A percentile compares a stretch with the other conserved stretches of the same genome.
Evolutionary conservation across 139 green algal genomes (phyloP).

Genomic region (Marvania coccoides): DNA sequence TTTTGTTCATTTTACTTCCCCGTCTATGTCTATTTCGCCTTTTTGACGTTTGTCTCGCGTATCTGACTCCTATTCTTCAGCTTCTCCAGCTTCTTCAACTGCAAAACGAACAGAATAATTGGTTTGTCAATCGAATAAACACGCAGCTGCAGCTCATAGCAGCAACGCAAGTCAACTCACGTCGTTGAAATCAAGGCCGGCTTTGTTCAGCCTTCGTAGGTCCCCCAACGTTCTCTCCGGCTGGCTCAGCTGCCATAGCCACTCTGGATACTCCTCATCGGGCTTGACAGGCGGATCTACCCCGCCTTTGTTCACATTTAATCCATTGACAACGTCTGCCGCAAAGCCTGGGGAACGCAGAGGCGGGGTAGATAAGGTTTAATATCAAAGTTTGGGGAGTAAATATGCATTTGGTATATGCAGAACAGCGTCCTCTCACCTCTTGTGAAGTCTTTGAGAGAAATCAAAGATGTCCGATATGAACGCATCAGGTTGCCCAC

Average conservation of each 20-base stretch:
- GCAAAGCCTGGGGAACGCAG: too few relatives aligned
- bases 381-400: too few relatives aligned
- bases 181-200: not conserved
- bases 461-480: too few relatives aligned
- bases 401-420: too few relatives aligned
- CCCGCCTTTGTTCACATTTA: conserved; percentile 33
- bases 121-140: conserved; percentile 5
- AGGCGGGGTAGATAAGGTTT: too few relatives aligned
- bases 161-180: not conserved
- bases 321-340: conserved; percentile 8
- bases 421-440: too few relatives aligned
- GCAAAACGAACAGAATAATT: not conserved
- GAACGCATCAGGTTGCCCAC: too few relatives aligned
- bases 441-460: too few relatives aligned
- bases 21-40: conserved; percentile 27
- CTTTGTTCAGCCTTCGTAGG: conserved; percentile 2
- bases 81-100: conserved; percentile 17
- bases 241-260: conserved; percentile 34
- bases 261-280: conserved; percentile 34
- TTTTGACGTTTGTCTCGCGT: conserved; percentile 1
- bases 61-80: conserved; percentile 23
- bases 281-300: conserved; percentile 28
- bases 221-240: conserved; percentile 18
- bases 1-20: not conserved
- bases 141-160: not conserved